Percentiles rank a stretch among this genome's conserved stretches.
These are phyloP conservation scores for Trichosporon ovoides DNA, from an alignment of 1,284 basidiomycete species.

Conservation along the genomic window DNA sequence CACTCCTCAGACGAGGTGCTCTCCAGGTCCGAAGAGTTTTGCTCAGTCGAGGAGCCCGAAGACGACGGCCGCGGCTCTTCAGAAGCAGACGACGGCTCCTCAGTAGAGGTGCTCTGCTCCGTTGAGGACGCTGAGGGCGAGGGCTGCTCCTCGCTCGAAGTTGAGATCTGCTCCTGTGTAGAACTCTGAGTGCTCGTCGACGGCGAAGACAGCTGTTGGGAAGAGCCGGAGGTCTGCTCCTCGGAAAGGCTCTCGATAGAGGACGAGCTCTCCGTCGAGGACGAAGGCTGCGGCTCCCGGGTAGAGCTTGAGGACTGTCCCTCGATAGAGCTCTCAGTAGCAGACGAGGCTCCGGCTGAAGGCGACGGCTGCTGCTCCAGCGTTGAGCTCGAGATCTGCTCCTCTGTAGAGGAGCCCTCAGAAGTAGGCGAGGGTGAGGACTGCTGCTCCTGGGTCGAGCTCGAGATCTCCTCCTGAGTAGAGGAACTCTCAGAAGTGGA, in stretches of 20 bases:
- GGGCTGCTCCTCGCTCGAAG: background rate
- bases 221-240: background rate
- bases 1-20: background rate
- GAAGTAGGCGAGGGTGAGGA: background rate
- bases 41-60: background rate
- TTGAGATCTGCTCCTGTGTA: background rate
- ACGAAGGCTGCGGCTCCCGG: background rate
- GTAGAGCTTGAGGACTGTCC: background rate
- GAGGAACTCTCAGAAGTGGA: background rate
- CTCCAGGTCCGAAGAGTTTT: background rate
- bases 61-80: conserved; percentile 1
- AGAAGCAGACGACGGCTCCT: background rate
- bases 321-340: background rate
- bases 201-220: background rate
- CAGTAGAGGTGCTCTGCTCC: background rate
- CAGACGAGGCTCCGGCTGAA: background rate
- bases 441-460: background rate
- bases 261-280: background rate
- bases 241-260: background rate
- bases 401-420: background rate
- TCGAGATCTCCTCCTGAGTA: background rate
- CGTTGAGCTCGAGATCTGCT: background rate
- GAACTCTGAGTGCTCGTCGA: no score
- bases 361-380: background rate
- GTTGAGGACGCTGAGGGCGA: background rate